Percentiles rank a stretch among this genome's conserved stretches.
Conservation (phyloP, 129 eudicot species). For the Heracleum sosnowskyi region DNA sequence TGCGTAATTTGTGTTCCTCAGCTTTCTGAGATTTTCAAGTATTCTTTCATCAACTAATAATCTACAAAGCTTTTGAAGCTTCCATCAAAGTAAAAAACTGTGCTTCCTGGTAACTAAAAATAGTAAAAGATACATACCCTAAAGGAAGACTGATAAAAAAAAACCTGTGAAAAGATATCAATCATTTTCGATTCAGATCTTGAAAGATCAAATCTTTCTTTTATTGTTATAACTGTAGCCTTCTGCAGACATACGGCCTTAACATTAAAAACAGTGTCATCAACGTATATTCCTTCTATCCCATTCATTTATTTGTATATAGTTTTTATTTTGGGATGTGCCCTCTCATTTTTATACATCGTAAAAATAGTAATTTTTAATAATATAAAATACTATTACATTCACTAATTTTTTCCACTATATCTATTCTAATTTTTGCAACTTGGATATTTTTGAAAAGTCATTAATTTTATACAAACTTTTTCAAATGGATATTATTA, state of each 20-base stretch:
- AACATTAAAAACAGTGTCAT: not conserved
- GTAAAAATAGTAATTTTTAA: no score
- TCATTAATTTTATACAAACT: no score
- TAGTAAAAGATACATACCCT: not conserved
- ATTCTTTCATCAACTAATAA: not conserved
- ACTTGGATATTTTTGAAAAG: no score
- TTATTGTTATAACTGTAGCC: not conserved
- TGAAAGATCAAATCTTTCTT: not conserved
- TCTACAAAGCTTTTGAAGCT: not conserved
- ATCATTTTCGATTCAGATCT: conserved; percentile 1
- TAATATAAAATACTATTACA: no score
- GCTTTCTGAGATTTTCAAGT: not conserved
- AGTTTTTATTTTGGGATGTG: no score
- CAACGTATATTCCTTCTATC: no score
- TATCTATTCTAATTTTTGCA: no score
- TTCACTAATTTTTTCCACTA: no score
- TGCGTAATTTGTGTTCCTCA: not conserved
- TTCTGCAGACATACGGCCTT: not conserved
- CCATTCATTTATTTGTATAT: no score
- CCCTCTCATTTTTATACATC: no score
- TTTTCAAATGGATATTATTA: no score
- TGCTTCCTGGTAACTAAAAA: not conserved
- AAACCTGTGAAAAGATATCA: not conserved
- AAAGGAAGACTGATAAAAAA: not conserved
- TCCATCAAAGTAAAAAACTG: not conserved